Conservation (phyloP, 495 filamentous ascomycete species). For the Acidomyces sp. region DNA sequence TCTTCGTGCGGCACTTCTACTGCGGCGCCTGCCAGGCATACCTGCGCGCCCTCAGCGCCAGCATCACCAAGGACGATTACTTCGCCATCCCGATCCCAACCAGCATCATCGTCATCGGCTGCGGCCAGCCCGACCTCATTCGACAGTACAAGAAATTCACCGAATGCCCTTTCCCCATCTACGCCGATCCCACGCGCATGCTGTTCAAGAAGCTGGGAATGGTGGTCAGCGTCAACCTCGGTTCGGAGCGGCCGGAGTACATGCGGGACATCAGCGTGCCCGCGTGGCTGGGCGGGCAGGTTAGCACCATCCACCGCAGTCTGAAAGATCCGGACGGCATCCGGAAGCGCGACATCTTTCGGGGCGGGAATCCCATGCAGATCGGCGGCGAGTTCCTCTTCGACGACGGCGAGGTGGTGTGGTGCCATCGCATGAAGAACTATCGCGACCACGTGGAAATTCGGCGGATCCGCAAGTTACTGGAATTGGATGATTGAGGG, state of each 20-base stretch:
- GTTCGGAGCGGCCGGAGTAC: constrained; percentile 51
- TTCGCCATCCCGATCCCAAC: constrained; percentile 52
- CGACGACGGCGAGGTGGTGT: constrained; percentile 53
- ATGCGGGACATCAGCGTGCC: constrained; percentile 43
- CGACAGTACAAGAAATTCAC: constrained; percentile 50
- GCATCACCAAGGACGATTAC: constrained; percentile 51
- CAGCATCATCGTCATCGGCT: constrained; percentile 61
- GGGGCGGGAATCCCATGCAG: constrained; percentile 55
- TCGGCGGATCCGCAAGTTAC: constrained; percentile 43
- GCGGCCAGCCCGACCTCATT: constrained; percentile 63
- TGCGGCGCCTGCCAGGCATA: constrained; percentile 53
- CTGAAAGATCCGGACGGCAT: constrained; percentile 18
- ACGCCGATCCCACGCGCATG: constrained; percentile 56
- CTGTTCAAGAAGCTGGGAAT: constrained; percentile 65
- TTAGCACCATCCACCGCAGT: constrained; percentile 5
- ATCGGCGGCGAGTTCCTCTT: constrained; percentile 80
- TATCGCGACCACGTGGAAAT: constrained; percentile 70
- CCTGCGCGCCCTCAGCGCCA: constrained; percentile 10
- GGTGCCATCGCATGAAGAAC: constrained; percentile 75
- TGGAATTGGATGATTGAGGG: constrained; percentile 42
- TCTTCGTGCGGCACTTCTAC: constrained; percentile 85
- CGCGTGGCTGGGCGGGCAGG: constrained; percentile 39
- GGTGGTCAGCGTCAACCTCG: constrained; percentile 48
- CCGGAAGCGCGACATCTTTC: constrained; percentile 26
- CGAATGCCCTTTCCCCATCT: constrained; percentile 63